Evolutionary conservation across 2,329 filamentous ascomycete genomes (phyloP).

Genomic region (Leptoxyphium fumago): DNA sequence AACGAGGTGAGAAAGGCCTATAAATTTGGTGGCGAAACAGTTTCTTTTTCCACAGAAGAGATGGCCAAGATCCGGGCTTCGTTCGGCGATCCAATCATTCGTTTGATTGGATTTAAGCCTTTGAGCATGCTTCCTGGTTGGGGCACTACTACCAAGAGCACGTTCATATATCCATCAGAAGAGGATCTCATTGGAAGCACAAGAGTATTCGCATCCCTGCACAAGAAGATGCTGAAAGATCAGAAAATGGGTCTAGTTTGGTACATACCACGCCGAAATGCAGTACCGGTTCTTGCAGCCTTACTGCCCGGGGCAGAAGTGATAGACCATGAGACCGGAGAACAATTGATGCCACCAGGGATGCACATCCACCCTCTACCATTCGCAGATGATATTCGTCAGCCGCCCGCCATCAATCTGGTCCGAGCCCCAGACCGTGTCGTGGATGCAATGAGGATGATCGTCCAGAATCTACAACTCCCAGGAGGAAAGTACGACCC

Average conservation of each 20-base stretch:
- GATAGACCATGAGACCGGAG: slow-evolving; percentile 45
- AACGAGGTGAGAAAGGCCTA: slow-evolving; percentile 78
- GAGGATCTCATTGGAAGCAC: slow-evolving; percentile 81
- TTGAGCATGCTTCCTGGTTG: slow-evolving; percentile 59
- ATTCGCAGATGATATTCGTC: slow-evolving; percentile 75
- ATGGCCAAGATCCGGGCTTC: slow-evolving; percentile 54
- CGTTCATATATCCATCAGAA: slow-evolving; percentile 89
- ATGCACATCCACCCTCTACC: slow-evolving; percentile 82
- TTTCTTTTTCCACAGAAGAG: slow-evolving; percentile 76
- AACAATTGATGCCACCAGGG: slow-evolving; percentile 62
- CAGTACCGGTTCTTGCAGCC: slow-evolving; percentile 64
- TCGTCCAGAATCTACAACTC: slow-evolving; percentile 76
- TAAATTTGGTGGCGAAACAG: slow-evolving; percentile 84
- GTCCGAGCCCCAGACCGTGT: slow-evolving; percentile 52
- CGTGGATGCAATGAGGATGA: slow-evolving; percentile 64
- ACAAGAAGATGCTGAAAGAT: slow-evolving; percentile 67
- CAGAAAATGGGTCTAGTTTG: slow-evolving; percentile 77
- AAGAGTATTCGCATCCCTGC: slow-evolving; percentile 78
- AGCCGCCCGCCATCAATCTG: slow-evolving; percentile 47
- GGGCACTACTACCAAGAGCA: slow-evolving; percentile 74
- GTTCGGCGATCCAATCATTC: slow-evolving; percentile 70
- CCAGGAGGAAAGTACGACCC: slow-evolving; percentile 78
- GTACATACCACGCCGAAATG: slow-evolving; percentile 73
- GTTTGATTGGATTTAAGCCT: slow-evolving; percentile 89
- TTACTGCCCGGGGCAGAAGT: slow-evolving; percentile 61